Conservation (phyloP, 2,329 filamentous ascomycete species). For the Ceratocystis lukuohia region DNA sequence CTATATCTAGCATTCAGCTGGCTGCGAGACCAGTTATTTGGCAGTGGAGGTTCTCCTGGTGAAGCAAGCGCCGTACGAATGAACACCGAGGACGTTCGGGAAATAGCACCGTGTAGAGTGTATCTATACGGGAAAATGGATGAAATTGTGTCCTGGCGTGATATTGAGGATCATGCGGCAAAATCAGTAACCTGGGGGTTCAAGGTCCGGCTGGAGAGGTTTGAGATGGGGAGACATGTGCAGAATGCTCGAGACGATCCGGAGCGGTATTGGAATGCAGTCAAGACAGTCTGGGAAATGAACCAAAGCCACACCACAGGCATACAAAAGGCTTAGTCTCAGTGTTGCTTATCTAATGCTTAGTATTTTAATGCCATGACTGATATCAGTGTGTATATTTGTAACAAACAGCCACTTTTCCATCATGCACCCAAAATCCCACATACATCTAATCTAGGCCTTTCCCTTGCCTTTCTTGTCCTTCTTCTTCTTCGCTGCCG, state of each 20-base stretch:
- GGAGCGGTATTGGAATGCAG: conserved; percentile 37
- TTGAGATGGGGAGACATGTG: conserved; percentile 38
- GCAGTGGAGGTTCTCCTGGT: neutral
- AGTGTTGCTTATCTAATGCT: neutral
- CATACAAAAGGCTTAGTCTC: neutral
- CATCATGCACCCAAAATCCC: neutral
- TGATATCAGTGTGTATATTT: neutral
- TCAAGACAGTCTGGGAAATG: conserved; percentile 34
- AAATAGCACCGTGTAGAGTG: conserved; percentile 32
- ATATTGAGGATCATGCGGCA: conserved; percentile 37
- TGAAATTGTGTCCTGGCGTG: conserved; percentile 32
- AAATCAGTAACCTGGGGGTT: conserved; percentile 31
- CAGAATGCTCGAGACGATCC: conserved; percentile 25
- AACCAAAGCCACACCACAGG: neutral
- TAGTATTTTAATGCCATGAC: neutral
- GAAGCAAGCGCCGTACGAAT: neutral
- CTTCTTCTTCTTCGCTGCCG: conserved; percentile 35
- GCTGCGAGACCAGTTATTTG: conserved; percentile 26
- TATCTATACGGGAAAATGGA: conserved; percentile 42
- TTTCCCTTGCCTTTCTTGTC: conserved; percentile 38
- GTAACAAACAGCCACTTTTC: neutral
- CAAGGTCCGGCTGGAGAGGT: conserved; percentile 33
- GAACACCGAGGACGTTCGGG: conserved; percentile 23
- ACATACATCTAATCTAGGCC: conserved; percentile 21
- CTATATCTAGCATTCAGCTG: neutral